Conservation (phyloP, 192 early-diverging fungal species). For the Podila verticillata region DNA sequence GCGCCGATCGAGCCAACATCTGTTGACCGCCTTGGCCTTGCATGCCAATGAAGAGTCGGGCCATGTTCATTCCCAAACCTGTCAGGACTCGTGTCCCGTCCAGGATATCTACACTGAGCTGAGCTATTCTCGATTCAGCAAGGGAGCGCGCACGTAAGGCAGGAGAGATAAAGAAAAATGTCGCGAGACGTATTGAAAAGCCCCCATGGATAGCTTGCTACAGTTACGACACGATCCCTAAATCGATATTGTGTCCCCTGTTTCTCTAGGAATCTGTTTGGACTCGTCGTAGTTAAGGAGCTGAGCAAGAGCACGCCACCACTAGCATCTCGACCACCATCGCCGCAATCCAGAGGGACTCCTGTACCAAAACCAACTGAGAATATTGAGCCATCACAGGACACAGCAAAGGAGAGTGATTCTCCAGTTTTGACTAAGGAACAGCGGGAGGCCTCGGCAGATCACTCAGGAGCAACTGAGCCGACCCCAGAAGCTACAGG, state of each 20-base stretch:
- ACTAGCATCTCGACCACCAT: not conserved
- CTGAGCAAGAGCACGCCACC: conserved; percentile 3
- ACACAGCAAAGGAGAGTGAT: not conserved
- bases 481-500: not conserved
- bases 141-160: conserved; percentile 43
- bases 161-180: not conserved
- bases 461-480: not conserved
- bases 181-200: not conserved
- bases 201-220: not conserved
- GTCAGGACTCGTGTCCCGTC: conserved; percentile 45
- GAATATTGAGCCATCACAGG: not conserved
- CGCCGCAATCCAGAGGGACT: not conserved
- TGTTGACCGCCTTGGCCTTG: not conserved
- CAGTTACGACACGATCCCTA: not conserved
- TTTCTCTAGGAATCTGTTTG: conserved; percentile 36
- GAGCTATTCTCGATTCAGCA: conserved; percentile 30
- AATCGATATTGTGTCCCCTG: not conserved
- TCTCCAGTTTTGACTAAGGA: not conserved
- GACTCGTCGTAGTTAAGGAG: conserved; percentile 40
- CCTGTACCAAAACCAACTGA: not conserved
- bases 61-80: conserved; percentile 40
- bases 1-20: not conserved
- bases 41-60: conserved; percentile 3
- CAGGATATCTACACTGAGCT: conserved; percentile 45
- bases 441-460: not conserved